Evolutionary conservation across 2,329 filamentous ascomycete genomes (phyloP).

Genomic region (Fusarium tanahbumbuense): DNA sequence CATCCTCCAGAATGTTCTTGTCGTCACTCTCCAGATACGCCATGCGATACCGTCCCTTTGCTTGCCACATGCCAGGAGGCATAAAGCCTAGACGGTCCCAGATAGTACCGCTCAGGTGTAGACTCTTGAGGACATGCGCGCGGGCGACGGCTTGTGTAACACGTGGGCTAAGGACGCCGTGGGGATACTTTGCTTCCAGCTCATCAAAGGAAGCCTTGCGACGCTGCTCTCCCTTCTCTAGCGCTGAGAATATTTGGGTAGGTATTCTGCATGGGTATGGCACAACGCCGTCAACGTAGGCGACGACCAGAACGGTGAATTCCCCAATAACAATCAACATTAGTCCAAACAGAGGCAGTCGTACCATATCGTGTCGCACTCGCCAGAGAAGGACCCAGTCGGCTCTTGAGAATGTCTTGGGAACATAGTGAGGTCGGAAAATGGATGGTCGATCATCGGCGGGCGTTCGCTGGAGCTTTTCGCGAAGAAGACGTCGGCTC

Average conservation of each 20-base stretch:
- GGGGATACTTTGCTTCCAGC: conserved; percentile 49
- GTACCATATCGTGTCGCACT: conserved; percentile 76
- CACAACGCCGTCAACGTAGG: conserved; percentile 76
- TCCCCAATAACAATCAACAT: conserved; percentile 85
- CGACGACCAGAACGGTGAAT: conserved; percentile 83
- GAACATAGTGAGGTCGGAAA: conserved; percentile 50
- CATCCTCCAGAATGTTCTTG: conserved; percentile 70
- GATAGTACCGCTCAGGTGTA: conserved; percentile 59
- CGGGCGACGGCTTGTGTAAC: conserved; percentile 48
- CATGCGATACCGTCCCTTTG: conserved; percentile 65
- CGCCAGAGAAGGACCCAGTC: conserved; percentile 78
- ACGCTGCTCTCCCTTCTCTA: conserved; percentile 66
- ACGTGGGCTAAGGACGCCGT: conserved; percentile 52
- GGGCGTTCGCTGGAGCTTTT: conserved; percentile 58
- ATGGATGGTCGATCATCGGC: conserved; percentile 65
- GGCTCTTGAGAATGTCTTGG: conserved; percentile 64
- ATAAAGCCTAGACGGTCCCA: conserved; percentile 64
- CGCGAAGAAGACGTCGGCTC: conserved; percentile 69
- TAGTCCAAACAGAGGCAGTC: conserved; percentile 81
- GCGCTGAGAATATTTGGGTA: conserved; percentile 70
- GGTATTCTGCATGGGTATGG: conserved; percentile 88
- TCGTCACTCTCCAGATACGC: conserved; percentile 79
- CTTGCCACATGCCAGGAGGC: conserved; percentile 64
- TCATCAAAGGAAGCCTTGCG: conserved; percentile 62
- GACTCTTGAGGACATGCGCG: conserved; percentile 56